Conservation (phyloP, 352 stramenopile genomes). For the Globisporangium carolinianum region DNA sequence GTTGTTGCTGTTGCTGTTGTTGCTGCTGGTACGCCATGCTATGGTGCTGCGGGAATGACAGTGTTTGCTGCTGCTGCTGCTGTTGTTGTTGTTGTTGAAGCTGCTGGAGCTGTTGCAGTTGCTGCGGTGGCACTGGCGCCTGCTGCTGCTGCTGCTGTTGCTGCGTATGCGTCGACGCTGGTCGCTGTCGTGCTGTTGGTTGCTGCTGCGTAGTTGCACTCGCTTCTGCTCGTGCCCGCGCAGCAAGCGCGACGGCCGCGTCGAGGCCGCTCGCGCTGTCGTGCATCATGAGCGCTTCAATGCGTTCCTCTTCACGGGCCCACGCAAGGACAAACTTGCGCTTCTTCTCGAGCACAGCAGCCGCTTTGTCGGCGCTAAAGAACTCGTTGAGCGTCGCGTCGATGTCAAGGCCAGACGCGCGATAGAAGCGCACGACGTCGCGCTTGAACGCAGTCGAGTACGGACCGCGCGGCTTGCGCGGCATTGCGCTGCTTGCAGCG, state of each 20-base stretch:
- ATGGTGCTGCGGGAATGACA: neutral
- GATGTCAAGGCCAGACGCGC: slow-evolving; percentile 7
- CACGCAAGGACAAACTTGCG: slow-evolving; percentile 13
- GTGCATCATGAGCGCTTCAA: slow-evolving; percentile 14
- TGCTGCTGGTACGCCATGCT: too few species aligned
- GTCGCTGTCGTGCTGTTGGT: neutral
- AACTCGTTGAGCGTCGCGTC: slow-evolving; percentile 11
- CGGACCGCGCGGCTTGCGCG: slow-evolving; percentile 6
- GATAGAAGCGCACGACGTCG: slow-evolving; percentile 15
- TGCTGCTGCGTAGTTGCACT: neutral
- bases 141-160: slow-evolving; percentile 2
- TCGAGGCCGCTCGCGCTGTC: slow-evolving; percentile 7
- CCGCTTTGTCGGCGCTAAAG: slow-evolving; percentile 10
- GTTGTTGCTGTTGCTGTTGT: slow-evolving; percentile 2
- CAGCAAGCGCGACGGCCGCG: neutral
- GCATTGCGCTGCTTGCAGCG: slow-evolving; percentile 7
- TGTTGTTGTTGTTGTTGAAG: slow-evolving; percentile 6
- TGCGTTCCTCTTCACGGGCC: slow-evolving; percentile 10
- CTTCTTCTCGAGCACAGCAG: slow-evolving; percentile 14
- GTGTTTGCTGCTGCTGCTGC: neutral
- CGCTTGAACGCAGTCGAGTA: slow-evolving; percentile 16
- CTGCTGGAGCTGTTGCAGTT: neutral
- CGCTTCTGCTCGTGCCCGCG: neutral
- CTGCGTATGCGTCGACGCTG: neutral
- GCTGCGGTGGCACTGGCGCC: slow-evolving; percentile 1